A percentile compares a stretch with the other conserved stretches of the same genome.
phyloP scores from a whole-genome alignment of 257 asterid species.

The Petunia secreta region DNA sequence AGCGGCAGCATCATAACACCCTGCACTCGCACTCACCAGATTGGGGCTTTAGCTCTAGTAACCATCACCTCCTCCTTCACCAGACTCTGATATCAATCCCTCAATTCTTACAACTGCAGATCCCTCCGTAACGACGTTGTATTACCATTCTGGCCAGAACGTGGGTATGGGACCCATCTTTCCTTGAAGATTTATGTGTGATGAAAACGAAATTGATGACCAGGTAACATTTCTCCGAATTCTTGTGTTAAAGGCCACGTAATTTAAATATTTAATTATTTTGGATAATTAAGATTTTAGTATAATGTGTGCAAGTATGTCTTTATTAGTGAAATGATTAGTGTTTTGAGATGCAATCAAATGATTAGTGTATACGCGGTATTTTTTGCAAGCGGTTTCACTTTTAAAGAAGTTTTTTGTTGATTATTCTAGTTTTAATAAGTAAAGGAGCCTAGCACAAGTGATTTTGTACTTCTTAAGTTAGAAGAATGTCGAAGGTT shows the following conservation, averaged over 20 bases:
- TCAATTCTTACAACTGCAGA: conserved; percentile 35
- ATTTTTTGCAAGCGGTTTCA: too few species aligned
- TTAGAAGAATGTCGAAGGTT: too few species aligned
- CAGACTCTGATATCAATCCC: conserved; percentile 64
- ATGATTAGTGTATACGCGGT: too few species aligned
- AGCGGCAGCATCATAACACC: conserved; percentile 37
- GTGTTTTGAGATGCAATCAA: too few species aligned
- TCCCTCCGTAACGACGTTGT: conserved; percentile 36
- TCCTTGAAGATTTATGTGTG: conserved; percentile 80
- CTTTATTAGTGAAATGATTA: too few species aligned
- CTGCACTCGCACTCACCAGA: conserved; percentile 80
- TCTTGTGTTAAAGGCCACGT: conserved; percentile 92
- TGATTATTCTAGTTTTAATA: too few species aligned
- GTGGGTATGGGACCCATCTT: conserved; percentile 54
- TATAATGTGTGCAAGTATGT: too few species aligned
- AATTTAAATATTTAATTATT: neutral
- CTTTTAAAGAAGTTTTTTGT: too few species aligned
- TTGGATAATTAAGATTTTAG: too few species aligned
- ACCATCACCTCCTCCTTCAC: conserved; percentile 78
- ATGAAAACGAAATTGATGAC: conserved; percentile 73
- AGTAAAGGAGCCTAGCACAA: too few species aligned
- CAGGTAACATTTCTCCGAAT: conserved; percentile 60
- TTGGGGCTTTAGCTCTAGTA: conserved; percentile 74
- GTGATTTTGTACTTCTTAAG: too few species aligned
- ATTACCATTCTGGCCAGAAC: conserved; percentile 43